Percentiles rank a stretch among this genome's conserved stretches.
phyloP scores from a whole-genome alignment of 2,329 filamentous ascomycete species.

The Penicillium sclerotiorum region DNA sequence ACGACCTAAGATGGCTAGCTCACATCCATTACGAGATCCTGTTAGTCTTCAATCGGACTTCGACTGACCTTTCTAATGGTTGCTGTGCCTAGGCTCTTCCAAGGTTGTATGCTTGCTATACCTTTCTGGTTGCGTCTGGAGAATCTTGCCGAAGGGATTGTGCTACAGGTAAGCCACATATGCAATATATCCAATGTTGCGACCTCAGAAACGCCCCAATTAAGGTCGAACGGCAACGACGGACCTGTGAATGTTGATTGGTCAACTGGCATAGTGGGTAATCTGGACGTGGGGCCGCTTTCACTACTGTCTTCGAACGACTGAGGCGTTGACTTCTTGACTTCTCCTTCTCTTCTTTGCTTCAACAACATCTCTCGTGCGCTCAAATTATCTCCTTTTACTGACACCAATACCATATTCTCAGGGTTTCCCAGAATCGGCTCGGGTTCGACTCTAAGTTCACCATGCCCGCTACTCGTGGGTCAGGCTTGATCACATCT shows the following conservation, averaged over 20 bases:
- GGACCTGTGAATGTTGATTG: background rate
- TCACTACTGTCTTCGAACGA: background rate
- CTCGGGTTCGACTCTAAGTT: background rate
- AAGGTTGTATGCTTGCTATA: no score
- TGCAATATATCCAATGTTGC: no score
- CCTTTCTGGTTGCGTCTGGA: no score
- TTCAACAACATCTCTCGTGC: background rate
- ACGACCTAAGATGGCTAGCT: no score
- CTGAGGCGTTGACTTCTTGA: background rate
- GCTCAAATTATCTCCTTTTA: background rate
- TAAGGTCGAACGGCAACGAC: slow-evolving; percentile 5
- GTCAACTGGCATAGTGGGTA: no score
- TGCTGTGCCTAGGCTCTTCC: no score
- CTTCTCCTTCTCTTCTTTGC: background rate
- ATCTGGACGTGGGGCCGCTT: no score
- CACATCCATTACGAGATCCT: no score
- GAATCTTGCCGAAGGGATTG: background rate
- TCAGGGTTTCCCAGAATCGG: background rate
- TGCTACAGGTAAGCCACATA: background rate
- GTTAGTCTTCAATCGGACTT: no score
- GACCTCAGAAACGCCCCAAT: no score
- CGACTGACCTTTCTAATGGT: no score
- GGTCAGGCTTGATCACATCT: background rate
- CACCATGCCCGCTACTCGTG: background rate
- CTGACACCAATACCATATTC: no score